Conservation (phyloP, 1,284 basidiomycete genomes). For the Ustanciosporium gigantosporum region DNA sequence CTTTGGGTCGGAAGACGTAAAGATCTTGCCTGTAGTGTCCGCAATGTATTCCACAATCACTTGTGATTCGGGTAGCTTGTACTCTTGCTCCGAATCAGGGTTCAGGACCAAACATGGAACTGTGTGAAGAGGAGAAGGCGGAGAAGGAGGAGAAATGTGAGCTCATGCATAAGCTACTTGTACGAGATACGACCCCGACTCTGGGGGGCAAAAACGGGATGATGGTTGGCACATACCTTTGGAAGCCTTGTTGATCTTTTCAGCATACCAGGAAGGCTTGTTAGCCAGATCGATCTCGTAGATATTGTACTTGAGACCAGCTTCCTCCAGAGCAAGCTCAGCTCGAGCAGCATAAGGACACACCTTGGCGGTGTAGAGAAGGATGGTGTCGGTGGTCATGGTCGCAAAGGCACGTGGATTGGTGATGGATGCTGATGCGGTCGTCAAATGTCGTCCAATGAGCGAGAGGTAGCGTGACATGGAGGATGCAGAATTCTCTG, state of each 20-base stretch:
- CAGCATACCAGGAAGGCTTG: slow-evolving; percentile 18
- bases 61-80: slow-evolving; percentile 16
- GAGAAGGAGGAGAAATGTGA: neutral
- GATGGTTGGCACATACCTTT: slow-evolving; percentile 11
- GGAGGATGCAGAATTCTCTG: no score
- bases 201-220: no score
- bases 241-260: slow-evolving; percentile 13
- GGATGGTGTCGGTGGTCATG: neutral
- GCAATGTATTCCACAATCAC: slow-evolving; percentile 26
- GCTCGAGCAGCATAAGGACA: slow-evolving; percentile 19
- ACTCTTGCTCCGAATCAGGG: neutral
- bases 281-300: slow-evolving; percentile 18
- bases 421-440: no score
- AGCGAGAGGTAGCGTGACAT: no score
- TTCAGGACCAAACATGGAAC: slow-evolving; percentile 9
- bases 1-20: neutral
- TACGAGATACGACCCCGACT: no score
- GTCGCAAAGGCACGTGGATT: neutral
- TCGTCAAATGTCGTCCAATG: no score
- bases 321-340: slow-evolving; percentile 11
- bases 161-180: no score
- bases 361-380: slow-evolving; percentile 26
- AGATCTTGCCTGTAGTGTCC: slow-evolving; percentile 1
- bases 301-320: slow-evolving; percentile 5
- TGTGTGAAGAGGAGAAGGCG: slow-evolving; percentile 1